Conservation (phyloP, 768 basidiomycete species). For the Lactifluus pinguis region DNA sequence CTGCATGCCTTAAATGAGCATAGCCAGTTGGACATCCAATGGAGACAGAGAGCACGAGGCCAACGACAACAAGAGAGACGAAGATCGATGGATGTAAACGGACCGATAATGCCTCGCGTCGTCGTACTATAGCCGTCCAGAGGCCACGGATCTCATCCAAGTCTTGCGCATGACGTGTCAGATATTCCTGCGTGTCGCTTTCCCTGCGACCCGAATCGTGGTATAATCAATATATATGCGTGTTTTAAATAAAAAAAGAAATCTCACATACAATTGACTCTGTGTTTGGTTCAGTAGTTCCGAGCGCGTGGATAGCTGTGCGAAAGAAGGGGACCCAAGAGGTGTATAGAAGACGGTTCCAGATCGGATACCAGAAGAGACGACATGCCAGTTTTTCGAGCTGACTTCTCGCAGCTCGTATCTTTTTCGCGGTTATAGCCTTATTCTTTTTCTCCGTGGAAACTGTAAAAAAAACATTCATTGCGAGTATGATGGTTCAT, state of each 20-base stretch:
- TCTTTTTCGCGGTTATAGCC: neutral
- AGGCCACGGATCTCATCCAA: slow-evolving; percentile 8
- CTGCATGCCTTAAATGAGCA: neutral
- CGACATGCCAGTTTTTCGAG: slow-evolving; percentile 4
- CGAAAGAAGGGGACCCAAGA: no score
- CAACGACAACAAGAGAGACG: neutral
- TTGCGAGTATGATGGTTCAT: neutral
- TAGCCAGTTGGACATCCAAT: neutral
- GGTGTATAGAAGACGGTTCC: neutral
- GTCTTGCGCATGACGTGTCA: neutral
- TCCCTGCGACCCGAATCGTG: neutral
- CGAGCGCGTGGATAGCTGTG: slow-evolving; percentile 2
- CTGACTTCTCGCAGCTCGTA: slow-evolving; percentile 7
- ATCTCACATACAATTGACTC: slow-evolving; percentile 5
- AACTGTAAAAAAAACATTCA: neutral
- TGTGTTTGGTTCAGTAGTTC: neutral
- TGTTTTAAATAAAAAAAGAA: neutral
- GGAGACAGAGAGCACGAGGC: neutral
- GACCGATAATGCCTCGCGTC: slow-evolving; percentile 4
- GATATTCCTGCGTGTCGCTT: neutral
- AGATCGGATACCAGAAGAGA: neutral
- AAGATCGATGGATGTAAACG: neutral
- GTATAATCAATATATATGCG: slow-evolving; percentile 4
- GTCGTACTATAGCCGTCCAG: neutral
- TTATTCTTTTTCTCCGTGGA: slow-evolving; percentile 6